Evolutionary conservation across 2,329 filamentous ascomycete species (phyloP), one percentile per base, ranked within the genome.

Genomic region (Fusarium sp.): DNA sequence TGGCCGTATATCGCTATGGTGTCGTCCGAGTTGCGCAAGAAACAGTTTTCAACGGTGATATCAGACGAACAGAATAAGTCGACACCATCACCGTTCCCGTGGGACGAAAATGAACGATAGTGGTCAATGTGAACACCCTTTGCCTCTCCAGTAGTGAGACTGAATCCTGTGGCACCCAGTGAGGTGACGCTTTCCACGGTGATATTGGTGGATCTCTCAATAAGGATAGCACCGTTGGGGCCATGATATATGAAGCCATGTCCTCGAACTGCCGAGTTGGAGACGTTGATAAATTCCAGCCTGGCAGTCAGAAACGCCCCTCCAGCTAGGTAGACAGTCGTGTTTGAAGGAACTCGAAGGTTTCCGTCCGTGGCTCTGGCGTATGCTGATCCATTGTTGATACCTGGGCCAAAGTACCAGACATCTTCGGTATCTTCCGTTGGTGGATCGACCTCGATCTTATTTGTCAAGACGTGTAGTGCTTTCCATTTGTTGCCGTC

Each of bases 21-120:
- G 54, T 81, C 80, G 52, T 82, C 80, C 2, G 78, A 80, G 57
- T 78, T 81, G 12, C 80, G 75, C 37, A 82, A 59, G 61, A 81
- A 81, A 46, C 73, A 73, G 13, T 74, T 76, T 31, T 81, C 75
- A 7, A 79, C 68, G 1, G 75, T 11, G 15, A 37, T 11, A 15
- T 37, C 15, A 12, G 11, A 15, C 11, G 11, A 12, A 12, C 11
- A 37, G 15, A 37, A 37, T 15, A 37, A 37, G 8, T 37, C 36
- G 36, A 37, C 4, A 7, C 36, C 36, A 15, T 37, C 36, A 12
- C 36, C 36, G 4, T 15, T 12, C 15, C 9, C 4, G 2, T 7
- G 6, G 6, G 36, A 11, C 11, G 11, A 12, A 11, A 37, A 37
- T 11, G 5, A 11, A 8, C 36, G 36, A 11, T 15, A 37, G 36